Evolutionary conservation across 108 stramenopile species (phyloP).

Genomic region (Bacterosira constricta): DNA sequence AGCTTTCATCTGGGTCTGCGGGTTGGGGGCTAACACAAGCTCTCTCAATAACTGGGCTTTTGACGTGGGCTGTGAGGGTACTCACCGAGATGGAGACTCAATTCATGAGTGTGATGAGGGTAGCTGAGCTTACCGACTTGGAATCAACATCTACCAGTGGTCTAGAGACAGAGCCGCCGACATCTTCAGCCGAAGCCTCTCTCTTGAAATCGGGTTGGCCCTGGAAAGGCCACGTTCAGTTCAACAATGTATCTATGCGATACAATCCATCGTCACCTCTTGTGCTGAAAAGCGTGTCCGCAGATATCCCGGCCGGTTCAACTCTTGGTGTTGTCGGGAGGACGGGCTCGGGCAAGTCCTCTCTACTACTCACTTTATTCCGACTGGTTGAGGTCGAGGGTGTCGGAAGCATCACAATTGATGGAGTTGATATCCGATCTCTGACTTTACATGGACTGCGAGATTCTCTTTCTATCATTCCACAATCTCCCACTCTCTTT

Average conservation of each 20-base stretch:
- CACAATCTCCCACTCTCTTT: slow-evolving; percentile 96
- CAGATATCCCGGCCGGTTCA: slow-evolving; percentile 62
- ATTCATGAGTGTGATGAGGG: slow-evolving; percentile 73
- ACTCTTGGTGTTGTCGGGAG: slow-evolving; percentile 79
- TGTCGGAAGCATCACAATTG: slow-evolving; percentile 74
- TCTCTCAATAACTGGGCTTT: slow-evolving; percentile 75
- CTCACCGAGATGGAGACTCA: slow-evolving; percentile 69
- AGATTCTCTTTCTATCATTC: slow-evolving; percentile 85
- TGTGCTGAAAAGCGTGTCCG: slow-evolving; percentile 61
- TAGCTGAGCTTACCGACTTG: slow-evolving; percentile 64
- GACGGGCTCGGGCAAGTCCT: slow-evolving; percentile 82
- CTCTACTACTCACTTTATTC: slow-evolving; percentile 88
- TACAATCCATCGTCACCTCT: slow-evolving; percentile 68
- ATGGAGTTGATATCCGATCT: slow-evolving; percentile 89
- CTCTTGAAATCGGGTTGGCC: slow-evolving; percentile 67
- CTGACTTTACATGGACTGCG: slow-evolving; percentile 83
- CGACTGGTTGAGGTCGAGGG: slow-evolving; percentile 81
- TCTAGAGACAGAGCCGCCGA: not conserved
- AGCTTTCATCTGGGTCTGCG: slow-evolving; percentile 64
- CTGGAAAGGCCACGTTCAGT: slow-evolving; percentile 71
- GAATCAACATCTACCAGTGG: slow-evolving; percentile 11
- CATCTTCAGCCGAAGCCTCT: not conserved
- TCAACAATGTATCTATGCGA: slow-evolving; percentile 76
- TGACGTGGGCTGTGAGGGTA: slow-evolving; percentile 46
- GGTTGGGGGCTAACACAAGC: slow-evolving; percentile 89